phyloP scores from a whole-genome alignment of 1,139 yeast species.

The Candida glucosophila region DNA sequence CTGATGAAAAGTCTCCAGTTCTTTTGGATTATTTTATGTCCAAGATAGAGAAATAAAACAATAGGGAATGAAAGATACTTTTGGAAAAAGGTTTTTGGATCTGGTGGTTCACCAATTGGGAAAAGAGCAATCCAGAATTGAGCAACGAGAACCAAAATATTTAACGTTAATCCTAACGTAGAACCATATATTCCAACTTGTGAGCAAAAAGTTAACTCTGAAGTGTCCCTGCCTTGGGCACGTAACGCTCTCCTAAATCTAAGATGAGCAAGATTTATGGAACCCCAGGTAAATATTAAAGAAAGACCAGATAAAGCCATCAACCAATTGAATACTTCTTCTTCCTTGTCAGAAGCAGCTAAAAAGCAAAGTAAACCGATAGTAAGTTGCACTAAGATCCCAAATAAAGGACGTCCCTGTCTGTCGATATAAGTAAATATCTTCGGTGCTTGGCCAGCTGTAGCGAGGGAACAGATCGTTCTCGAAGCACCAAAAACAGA shows the following conservation, averaged over 20 bases:
- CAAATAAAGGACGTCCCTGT: constrained; percentile 65
- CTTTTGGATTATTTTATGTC: constrained; percentile 49
- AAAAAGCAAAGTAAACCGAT: constrained; percentile 67
- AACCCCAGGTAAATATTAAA: constrained; percentile 77
- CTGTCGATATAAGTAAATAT: constrained; percentile 67
- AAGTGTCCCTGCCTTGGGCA: constrained; percentile 52
- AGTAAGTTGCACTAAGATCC: constrained; percentile 45
- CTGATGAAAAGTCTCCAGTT: constrained; percentile 42
- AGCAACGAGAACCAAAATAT: constrained; percentile 58
- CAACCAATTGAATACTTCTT: constrained; percentile 70
- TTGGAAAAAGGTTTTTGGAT: constrained; percentile 51
- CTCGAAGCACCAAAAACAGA: constrained; percentile 72
- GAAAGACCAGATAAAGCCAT: constrained; percentile 78
- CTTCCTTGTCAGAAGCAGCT: constrained; percentile 60
- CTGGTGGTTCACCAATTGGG: constrained; percentile 53
- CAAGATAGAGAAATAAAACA: constrained; percentile 45
- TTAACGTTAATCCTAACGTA: constrained; percentile 50
- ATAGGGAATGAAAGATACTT: constrained; percentile 59
- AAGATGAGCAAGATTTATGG: constrained; percentile 67
- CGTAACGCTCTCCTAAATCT: constrained; percentile 72
- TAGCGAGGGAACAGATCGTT: constrained; percentile 73
- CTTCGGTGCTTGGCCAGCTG: constrained; percentile 74
- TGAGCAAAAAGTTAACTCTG: constrained; percentile 63
- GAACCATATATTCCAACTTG: constrained; percentile 70
- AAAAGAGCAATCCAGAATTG: constrained; percentile 75